Base-by-base conservation (phyloP, 1,139 yeast genomes). In the Magnusiomyces magnusii region DNA sequence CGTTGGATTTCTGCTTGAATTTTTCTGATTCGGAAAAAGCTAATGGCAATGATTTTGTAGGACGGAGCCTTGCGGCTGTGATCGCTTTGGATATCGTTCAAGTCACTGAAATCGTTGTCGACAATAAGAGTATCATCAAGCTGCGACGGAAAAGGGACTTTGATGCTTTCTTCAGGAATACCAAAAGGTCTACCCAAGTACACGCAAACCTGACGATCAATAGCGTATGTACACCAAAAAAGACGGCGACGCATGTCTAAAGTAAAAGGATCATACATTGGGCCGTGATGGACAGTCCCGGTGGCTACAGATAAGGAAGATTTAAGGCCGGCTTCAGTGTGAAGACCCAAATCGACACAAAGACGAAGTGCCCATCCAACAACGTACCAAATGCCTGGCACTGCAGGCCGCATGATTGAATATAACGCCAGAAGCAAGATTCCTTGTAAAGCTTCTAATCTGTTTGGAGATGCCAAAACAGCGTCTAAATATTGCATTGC, bases 341-440 rank as follows among this genome's bases (percentile, higher is more conserved):
- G 96, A 3, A 91, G 75, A 1, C 95, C 96, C 61, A 91, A 72
- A 70, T 90, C 97, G 28, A 90, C 88, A 65, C 95, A 85, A 57
- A 89, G 72, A 60, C 97, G 77, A 56, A 89, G 72, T 0, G 93
- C 93, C 5, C 89, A 82, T 0, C 97, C 97, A 62, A 89, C 75
- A 1, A 88, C 83, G 68, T 89, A 89, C 97, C 97, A 91, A n/a
- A 89, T 89, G 1, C 96, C 95, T 0, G 97, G 96, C 2, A 83
- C 82, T 0, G 77, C 71, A 0, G 78, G 78, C 2, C 77, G 65
- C 75, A 75, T 73, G 41, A 74, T 78, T 1, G 96, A 84, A 68
- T 87, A 91, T 3, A 85, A 69, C 0, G 95, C 83, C 50, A 86
- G 74, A 25, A 89, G 74, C 36, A 91, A 69, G 21, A 88, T 76